These are phyloP conservation scores for Syzygium aqueum DNA, from an alignment of 345 rosid species.

Conservation along the genomic window DNA sequence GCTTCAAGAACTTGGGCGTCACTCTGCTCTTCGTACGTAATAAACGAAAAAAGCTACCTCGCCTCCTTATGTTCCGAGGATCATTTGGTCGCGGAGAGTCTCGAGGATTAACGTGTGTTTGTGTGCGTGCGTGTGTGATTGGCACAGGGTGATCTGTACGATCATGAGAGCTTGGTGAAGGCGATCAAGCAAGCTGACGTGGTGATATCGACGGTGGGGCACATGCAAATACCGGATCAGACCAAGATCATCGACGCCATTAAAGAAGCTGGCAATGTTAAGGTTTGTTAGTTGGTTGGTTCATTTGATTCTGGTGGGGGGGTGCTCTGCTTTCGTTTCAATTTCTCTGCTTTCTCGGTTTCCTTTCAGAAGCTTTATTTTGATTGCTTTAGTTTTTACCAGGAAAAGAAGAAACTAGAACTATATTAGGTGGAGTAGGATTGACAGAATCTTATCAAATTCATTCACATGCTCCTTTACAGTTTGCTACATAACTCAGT, in stretches of 20 bases:
- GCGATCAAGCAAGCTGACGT: slow-evolving; percentile 71
- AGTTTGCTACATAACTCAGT: neutral
- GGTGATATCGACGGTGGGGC: slow-evolving; percentile 63
- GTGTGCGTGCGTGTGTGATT: slow-evolving; percentile 10
- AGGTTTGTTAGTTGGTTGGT: slow-evolving; percentile 27
- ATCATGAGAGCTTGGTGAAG: slow-evolving; percentile 65
- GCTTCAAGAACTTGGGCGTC: slow-evolving; percentile 49
- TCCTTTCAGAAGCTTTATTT: neutral
- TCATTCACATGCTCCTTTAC: neutral
- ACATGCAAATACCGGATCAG: slow-evolving; percentile 48
- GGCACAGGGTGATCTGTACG: slow-evolving; percentile 45
- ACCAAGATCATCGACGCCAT: slow-evolving; percentile 70
- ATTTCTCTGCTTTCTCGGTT: neutral
- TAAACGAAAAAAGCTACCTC: neutral
- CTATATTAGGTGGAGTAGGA: neutral
- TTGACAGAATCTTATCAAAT: neutral
- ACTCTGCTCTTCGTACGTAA: slow-evolving; percentile 39
- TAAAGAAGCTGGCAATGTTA: slow-evolving; percentile 78
- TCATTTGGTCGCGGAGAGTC: neutral
- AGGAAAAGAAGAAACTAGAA: neutral
- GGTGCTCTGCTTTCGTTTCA: neutral
- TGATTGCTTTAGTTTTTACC: neutral
- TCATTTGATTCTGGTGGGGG: neutral
- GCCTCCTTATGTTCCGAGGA: neutral
- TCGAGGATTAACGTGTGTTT: neutral